Evolutionary conservation across 2,329 filamentous ascomycete genomes (phyloP).

Genomic region (Cytospora leucostoma): DNA sequence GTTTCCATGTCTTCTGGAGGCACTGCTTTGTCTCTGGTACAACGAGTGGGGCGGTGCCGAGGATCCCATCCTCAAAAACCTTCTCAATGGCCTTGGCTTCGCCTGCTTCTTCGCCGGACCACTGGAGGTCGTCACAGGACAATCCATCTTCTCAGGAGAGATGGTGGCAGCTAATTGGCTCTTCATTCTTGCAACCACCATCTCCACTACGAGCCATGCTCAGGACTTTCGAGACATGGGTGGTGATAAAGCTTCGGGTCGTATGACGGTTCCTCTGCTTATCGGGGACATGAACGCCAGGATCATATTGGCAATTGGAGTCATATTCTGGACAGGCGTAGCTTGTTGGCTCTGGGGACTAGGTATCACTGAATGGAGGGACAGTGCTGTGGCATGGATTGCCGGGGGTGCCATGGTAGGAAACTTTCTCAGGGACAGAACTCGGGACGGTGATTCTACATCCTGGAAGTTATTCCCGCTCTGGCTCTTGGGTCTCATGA

Average conservation of each 20-base stretch:
- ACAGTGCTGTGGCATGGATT: not conserved
- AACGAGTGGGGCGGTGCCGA: not conserved
- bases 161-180: not conserved
- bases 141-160: not conserved
- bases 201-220: constrained; percentile 42
- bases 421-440: not conserved
- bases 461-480: not conserved
- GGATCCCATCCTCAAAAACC: constrained; percentile 1
- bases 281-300: constrained; percentile 32
- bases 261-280: constrained; percentile 34
- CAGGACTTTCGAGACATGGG: constrained; percentile 42
- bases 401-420: not conserved
- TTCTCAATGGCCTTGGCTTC: constrained; percentile 4
- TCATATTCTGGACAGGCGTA: not conserved
- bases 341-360: not conserved
- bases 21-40: no score
- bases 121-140: not conserved
- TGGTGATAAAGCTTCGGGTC: constrained; percentile 34
- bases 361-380: not conserved
- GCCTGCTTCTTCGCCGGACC: constrained; percentile 5
- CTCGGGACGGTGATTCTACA: not conserved
- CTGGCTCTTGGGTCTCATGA: not conserved
- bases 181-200: constrained; percentile 29
- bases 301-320: not conserved
- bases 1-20: no score